phyloP scores from a whole-genome alignment of 2,329 filamentous ascomycete species.

The Fusarium camptoceras region DNA sequence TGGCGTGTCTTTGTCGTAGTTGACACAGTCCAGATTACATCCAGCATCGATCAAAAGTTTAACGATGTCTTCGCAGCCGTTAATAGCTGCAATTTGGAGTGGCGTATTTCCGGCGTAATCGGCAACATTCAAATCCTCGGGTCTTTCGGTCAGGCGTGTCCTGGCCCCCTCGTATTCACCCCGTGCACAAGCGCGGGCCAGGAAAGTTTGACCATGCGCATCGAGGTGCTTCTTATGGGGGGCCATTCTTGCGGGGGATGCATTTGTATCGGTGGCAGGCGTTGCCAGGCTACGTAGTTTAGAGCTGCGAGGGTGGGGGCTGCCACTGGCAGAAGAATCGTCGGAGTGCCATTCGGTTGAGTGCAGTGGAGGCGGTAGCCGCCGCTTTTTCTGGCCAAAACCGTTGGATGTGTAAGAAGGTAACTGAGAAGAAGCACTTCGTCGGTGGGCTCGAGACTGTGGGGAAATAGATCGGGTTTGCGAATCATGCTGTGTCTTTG shows the following conservation, averaged over 20 bases:
- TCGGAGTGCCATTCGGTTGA: slow-evolving; percentile 76
- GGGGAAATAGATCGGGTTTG: slow-evolving; percentile 69
- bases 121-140: slow-evolving; percentile 87
- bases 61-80: slow-evolving; percentile 88
- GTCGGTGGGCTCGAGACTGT: slow-evolving; percentile 67
- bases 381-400: slow-evolving; percentile 70
- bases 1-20: slow-evolving; percentile 90
- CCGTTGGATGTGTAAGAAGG: slow-evolving; percentile 67
- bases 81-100: slow-evolving; percentile 89
- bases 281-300: slow-evolving; percentile 68
- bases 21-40: slow-evolving; percentile 83
- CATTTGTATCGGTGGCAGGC: slow-evolving; percentile 68
- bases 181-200: slow-evolving; percentile 90
- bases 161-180: slow-evolving; percentile 85
- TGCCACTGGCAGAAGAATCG: slow-evolving; percentile 71
- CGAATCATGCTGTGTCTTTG: slow-evolving; percentile 50
- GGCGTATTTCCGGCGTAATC: slow-evolving; percentile 98
- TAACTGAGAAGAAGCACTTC: slow-evolving; percentile 73
- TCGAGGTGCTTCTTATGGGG: slow-evolving; percentile 89
- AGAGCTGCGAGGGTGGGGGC: slow-evolving; percentile 68
- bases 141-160: slow-evolving; percentile 78
- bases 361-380: slow-evolving; percentile 69
- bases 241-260: slow-evolving; percentile 75
- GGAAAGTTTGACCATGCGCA: slow-evolving; percentile 88
- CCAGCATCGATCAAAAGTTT: slow-evolving; percentile 86